Evolutionary conservation across 805 yeast genomes (phyloP).

Genomic region (Candida pini): DNA sequence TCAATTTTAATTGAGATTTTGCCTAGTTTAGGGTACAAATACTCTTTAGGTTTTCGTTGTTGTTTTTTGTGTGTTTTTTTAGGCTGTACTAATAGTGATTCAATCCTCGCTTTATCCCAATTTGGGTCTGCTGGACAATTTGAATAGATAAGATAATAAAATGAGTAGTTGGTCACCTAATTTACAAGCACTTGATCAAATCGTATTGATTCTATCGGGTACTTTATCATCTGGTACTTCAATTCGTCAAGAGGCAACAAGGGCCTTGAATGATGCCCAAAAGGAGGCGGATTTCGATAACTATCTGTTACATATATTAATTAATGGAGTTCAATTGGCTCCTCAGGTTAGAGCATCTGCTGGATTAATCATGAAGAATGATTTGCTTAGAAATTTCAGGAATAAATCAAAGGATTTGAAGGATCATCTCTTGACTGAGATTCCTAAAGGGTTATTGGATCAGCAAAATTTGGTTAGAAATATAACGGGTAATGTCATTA

Average conservation of each 20-base stretch:
- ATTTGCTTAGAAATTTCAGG: slow-evolving; percentile 40
- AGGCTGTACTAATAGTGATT: too few relatives aligned
- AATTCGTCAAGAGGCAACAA: slow-evolving; percentile 62
- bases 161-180: slow-evolving; percentile 67
- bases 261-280: slow-evolving; percentile 65
- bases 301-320: slow-evolving; percentile 67
- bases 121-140: too few relatives aligned
- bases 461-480: slow-evolving; percentile 62
- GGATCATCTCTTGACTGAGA: slow-evolving; percentile 30
- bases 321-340: slow-evolving; percentile 43
- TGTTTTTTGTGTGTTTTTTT: too few relatives aligned
- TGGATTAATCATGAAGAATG: slow-evolving; percentile 79
- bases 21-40: too few relatives aligned
- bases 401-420: slow-evolving; percentile 25
- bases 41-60: too few relatives aligned
- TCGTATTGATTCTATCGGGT: slow-evolving; percentile 62
- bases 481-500: slow-evolving; percentile 86
- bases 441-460: slow-evolving; percentile 46
- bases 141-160: too few relatives aligned
- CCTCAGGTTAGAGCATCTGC: slow-evolving; percentile 77
- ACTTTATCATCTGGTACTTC: slow-evolving; percentile 55
- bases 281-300: slow-evolving; percentile 73
- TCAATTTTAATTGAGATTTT: too few relatives aligned
- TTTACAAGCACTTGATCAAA: slow-evolving; percentile 52
- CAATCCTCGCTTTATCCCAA: too few relatives aligned